Percentiles rank a stretch among this genome's conserved stretches.
phyloP scores from a whole-genome alignment of 352 stramenopile species.

The Phytopythium oedochilum region DNA sequence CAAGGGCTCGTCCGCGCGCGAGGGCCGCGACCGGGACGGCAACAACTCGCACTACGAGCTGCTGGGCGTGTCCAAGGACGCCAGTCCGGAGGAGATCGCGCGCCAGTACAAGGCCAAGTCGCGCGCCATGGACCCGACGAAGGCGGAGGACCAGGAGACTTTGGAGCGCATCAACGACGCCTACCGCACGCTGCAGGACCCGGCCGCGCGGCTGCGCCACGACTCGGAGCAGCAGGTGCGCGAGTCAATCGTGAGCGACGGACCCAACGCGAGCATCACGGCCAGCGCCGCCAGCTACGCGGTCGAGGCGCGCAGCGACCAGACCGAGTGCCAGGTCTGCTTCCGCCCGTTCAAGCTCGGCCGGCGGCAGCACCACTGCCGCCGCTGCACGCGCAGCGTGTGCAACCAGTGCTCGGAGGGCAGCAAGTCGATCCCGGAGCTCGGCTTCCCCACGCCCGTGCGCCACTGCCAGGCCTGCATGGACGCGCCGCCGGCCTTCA shows the following conservation, averaged over 20 bases:
- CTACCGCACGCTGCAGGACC: slow-evolving; percentile 71
- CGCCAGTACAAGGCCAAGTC: slow-evolving; percentile 73
- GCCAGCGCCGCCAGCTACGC: slow-evolving; percentile 39
- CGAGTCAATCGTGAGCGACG: slow-evolving; percentile 36
- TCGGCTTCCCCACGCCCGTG: slow-evolving; percentile 72
- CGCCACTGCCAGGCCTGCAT: slow-evolving; percentile 82
- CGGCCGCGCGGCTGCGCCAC: slow-evolving; percentile 39
- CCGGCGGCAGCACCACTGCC: slow-evolving; percentile 78
- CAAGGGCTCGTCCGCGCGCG: slow-evolving; percentile 47
- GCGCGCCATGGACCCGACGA: slow-evolving; percentile 56
- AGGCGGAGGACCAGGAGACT: slow-evolving; percentile 57
- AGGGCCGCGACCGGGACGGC: slow-evolving; percentile 25
- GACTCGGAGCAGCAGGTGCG: slow-evolving; percentile 53
- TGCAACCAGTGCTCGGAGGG: slow-evolving; percentile 83
- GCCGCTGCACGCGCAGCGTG: slow-evolving; percentile 79
- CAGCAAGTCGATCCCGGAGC: slow-evolving; percentile 78
- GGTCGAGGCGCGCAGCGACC: slow-evolving; percentile 71
- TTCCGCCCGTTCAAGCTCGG: slow-evolving; percentile 86
- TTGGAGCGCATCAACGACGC: slow-evolving; percentile 78
- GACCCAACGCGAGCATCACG: slow-evolving; percentile 15
- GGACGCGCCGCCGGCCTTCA: slow-evolving; percentile 71
- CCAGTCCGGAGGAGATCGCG: slow-evolving; percentile 66
- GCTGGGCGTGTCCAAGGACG: slow-evolving; percentile 61
- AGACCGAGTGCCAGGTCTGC: slow-evolving; percentile 87
- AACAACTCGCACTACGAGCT: slow-evolving; percentile 65